A percentile compares a stretch with the other conserved stretches of the same genome.
Evolutionary conservation across 805 yeast species (phyloP).

Genomic region (Blastobotrys parvus): DNA sequence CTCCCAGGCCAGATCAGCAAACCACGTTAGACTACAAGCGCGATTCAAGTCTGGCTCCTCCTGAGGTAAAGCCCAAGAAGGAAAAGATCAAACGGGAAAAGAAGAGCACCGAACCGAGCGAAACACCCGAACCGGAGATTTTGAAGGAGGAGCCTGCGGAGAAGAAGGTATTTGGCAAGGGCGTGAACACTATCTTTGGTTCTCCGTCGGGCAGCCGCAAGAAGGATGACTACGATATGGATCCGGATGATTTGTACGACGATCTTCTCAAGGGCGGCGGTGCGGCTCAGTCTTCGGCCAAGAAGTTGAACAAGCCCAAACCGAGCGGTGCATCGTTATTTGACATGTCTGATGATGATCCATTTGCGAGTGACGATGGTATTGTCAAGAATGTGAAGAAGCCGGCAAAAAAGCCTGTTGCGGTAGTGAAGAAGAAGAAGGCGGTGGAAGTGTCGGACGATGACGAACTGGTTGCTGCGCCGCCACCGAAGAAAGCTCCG

Average conservation of each 20-base stretch:
- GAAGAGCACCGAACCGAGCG: not conserved
- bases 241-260: constrained; percentile 10
- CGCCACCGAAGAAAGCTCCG: not conserved
- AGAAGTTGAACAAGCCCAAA: not conserved
- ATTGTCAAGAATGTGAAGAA: no score
- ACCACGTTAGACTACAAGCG: not conserved
- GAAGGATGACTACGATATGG: constrained; percentile 14
- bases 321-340: constrained; percentile 5
- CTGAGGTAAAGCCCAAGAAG: constrained; percentile 1
- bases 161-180: constrained; percentile 29
- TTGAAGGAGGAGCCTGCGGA: constrained; percentile 7
- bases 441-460: no score
- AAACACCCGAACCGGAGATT: not conserved
- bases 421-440: constrained; percentile 4
- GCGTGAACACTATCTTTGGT: constrained; percentile 25
- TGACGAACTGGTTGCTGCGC: no score
- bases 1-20: not conserved
- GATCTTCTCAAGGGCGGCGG: constrained; percentile 5
- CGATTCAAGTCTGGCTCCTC: not conserved
- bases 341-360: constrained; percentile 5
- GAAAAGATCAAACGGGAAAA: not conserved
- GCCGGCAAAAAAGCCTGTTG: constrained; percentile 2
- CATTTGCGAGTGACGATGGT: constrained; percentile 4
- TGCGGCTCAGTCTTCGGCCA: constrained; percentile 1
- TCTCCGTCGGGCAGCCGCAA: constrained; percentile 21